Percentiles rank a stretch among this genome's conserved stretches.
phyloP scores from a whole-genome alignment of 192 early-diverging fungal species.

The Rhizophagus sp. region DNA sequence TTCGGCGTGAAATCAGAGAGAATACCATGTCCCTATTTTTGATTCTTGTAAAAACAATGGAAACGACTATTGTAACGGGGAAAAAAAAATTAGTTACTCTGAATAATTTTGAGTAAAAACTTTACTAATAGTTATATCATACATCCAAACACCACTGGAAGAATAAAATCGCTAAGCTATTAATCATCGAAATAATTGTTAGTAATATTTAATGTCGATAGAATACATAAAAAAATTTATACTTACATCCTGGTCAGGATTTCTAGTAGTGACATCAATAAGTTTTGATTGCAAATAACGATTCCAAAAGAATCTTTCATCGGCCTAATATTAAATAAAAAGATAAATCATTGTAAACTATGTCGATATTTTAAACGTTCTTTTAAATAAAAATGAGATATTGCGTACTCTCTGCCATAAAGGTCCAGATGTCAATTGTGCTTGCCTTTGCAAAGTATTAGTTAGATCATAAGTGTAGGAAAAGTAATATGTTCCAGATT shows the following conservation, averaged over 20 bases:
- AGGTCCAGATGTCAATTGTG: slow-evolving; percentile 43
- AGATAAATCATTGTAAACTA: slow-evolving; percentile 1
- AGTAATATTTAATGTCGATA: neutral
- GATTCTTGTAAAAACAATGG: slow-evolving; percentile 58
- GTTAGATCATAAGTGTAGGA: slow-evolving; percentile 90
- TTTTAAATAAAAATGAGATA: neutral
- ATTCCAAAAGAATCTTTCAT: slow-evolving; percentile 98
- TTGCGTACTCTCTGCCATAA: slow-evolving; percentile 54
- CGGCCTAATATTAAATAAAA: slow-evolving; percentile 57
- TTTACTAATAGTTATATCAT: slow-evolving; percentile 31
- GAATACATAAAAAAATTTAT: neutral
- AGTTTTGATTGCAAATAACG: slow-evolving; percentile 65
- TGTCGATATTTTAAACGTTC: neutral
- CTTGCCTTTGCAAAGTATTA: slow-evolving; percentile 75
- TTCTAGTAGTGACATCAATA: slow-evolving; percentile 54
- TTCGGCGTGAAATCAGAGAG: slow-evolving; percentile 80
- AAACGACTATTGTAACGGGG: slow-evolving; percentile 51
- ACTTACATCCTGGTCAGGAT: slow-evolving; percentile 48
- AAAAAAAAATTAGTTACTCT: neutral
- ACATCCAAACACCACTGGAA: slow-evolving; percentile 93
- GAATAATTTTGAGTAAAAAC: neutral
- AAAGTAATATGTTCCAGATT: slow-evolving; percentile 64
- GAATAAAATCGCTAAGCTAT: slow-evolving; percentile 75
- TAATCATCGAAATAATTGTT: neutral
- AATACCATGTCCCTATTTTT: slow-evolving; percentile 76